Percentiles rank a stretch among this genome's conserved stretches.
Evolutionary conservation across 495 filamentous ascomycete genomes (phyloP).

Genomic region (Xylaria venustula): DNA sequence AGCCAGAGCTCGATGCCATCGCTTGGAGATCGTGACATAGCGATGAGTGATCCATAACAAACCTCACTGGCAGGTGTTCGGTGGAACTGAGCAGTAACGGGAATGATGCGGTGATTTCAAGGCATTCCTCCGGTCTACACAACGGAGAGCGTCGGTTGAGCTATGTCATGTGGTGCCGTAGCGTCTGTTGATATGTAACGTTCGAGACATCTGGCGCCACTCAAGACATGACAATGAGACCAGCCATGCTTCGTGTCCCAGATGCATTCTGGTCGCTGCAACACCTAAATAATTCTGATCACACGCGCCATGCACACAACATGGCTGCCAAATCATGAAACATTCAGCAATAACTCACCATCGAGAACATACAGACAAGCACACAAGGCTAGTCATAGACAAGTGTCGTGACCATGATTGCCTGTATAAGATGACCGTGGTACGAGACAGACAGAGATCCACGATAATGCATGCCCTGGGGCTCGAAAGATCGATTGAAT

Average conservation of each 20-base stretch:
- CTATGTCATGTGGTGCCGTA: neutral
- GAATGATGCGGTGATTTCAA: slow-evolving; percentile 23
- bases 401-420: no score
- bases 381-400: no score
- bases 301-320: no score
- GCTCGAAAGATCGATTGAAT: no score
- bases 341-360: no score
- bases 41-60: slow-evolving; percentile 21
- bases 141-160: neutral
- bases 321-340: no score
- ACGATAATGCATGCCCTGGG: no score
- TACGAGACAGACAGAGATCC: no score
- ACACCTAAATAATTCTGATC: no score
- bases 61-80: neutral
- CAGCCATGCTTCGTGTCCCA: slow-evolving; percentile 7
- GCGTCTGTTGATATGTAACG: neutral
- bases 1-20: neutral
- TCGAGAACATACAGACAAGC: no score
- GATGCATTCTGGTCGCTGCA: neutral
- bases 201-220: no score
- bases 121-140: slow-evolving; percentile 20
- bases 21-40: slow-evolving; percentile 1
- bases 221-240: slow-evolving; percentile 7
- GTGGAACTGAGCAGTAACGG: neutral
- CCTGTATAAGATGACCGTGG: no score